A percentile compares a stretch with the other conserved stretches of the same genome.
Conservation (phyloP, 116 monocot genomes). For the Phalaenopsis hybrid region DNA sequence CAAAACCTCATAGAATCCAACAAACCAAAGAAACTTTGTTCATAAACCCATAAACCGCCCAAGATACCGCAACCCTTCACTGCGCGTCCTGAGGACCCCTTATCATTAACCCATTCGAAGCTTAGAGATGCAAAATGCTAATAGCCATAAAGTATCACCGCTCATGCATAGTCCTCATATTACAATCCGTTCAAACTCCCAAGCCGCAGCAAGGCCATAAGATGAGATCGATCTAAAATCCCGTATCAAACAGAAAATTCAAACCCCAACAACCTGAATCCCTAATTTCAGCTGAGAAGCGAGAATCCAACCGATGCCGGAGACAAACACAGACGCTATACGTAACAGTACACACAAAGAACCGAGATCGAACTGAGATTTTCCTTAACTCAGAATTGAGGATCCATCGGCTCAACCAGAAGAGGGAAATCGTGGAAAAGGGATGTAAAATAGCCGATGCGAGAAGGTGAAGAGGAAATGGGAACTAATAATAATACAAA, state of each 20-base stretch:
- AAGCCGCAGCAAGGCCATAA: background rate
- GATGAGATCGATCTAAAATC: background rate
- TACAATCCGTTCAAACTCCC: background rate
- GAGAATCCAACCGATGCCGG: background rate
- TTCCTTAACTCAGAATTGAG: background rate
- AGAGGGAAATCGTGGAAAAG: background rate
- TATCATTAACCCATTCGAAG: conserved; percentile 5
- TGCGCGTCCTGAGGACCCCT: background rate
- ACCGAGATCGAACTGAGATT: background rate
- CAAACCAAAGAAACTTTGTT: background rate
- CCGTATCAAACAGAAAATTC: too few relatives aligned
- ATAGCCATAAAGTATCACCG: background rate
- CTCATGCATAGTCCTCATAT: background rate
- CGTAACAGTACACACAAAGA: background rate
- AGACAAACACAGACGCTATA: background rate
- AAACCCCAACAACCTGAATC: background rate
- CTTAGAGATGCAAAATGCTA: background rate
- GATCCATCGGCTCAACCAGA: background rate
- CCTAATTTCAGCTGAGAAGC: background rate
- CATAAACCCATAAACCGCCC: background rate
- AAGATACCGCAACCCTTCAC: background rate
- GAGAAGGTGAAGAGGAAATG: background rate
- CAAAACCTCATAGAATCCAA: conserved; percentile 14
- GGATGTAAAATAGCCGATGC: background rate
- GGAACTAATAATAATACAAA: background rate